Base-by-base conservation (phyloP, 75 land plant species). In the Cunninghamia lanceolata region DNA sequence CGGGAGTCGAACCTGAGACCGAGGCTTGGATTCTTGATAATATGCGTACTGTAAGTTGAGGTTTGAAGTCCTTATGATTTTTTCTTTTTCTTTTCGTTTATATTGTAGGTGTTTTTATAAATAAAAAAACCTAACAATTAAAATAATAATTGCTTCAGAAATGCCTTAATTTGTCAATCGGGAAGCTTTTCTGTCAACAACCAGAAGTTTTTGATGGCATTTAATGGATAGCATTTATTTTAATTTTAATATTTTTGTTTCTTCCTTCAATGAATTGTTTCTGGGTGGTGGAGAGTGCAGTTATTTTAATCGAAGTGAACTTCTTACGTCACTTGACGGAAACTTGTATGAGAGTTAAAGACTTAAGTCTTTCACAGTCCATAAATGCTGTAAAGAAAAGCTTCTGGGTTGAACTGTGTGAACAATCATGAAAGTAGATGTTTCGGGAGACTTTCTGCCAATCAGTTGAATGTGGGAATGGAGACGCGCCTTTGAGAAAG, bases 1-100 rank as follows among this genome's bases (percentile, higher is more conserved):
- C 85, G 9, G 90, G 77, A 46, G 93, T 97, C 59, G 96, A 93
- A 83, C 87, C 93, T 6, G 88, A 53, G 2, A 84, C 93, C 53
- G 99, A 98, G 83, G 87, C 88, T n/a, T 97, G 99, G 99, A 95
- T 98, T 82, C 89, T 98, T 77, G 96, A 98, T 77, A 91, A 90
- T 45, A 98, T 98, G 99, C 90, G 91, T 87, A 89, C 83, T 56
- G 99, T 98, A 88, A 88, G 85, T 53, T 82, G 14, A 38, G 28
- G 30, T 46, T 50, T 25, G n/a, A 80, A 43, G 45, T n/a, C 43
- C 42, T 42, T 39, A 14, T 11, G n/a, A n/a, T 13, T 34, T 25
- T 73, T 73, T 8, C 16, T 2, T 30, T 73, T 32, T 73, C 38
- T 2, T 10, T 73, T 73, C 34, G 36, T 73, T 73, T 73, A 73